phyloP scores from a whole-genome alignment of 129 eudicot genomes.

The Glebionis coronaria region DNA sequence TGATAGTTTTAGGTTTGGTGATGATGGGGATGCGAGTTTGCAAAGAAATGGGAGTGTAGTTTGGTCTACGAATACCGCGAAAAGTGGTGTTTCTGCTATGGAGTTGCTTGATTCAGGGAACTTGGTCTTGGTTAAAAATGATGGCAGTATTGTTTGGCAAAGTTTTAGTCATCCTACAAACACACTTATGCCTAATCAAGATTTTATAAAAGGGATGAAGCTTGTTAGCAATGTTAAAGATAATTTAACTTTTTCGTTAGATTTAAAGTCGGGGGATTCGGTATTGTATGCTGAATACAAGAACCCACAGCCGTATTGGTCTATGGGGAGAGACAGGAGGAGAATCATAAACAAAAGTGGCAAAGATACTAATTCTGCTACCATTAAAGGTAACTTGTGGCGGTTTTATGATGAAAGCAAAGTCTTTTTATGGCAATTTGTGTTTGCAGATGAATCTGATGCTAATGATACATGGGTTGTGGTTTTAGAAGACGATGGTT shows the following conservation, averaged over 20 bases:
- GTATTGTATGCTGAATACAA: not conserved
- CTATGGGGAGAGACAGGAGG: not conserved
- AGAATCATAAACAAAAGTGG: constrained; percentile 55
- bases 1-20: constrained; percentile 56
- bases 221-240: not conserved
- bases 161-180: constrained; percentile 65
- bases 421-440: constrained; percentile 64
- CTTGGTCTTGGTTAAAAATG: constrained; percentile 48
- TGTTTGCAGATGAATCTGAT: constrained; percentile 39
- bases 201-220: not conserved
- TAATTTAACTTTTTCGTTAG: not conserved
- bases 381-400: constrained; percentile 70
- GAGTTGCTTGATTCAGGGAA: constrained; percentile 75
- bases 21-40: constrained; percentile 60
- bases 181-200: not conserved
- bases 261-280: not conserved
- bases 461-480: constrained; percentile 62
- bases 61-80: constrained; percentile 69
- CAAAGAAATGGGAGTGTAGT: constrained; percentile 39
- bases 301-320: not conserved
- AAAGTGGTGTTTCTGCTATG: constrained; percentile 53
- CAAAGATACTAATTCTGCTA: constrained; percentile 38
- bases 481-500: constrained; percentile 64
- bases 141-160: constrained; percentile 64
- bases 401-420: constrained; percentile 54